Conservation (phyloP, 371 early-diverging fungal genomes). For the Apophysomyces elegans region DNA sequence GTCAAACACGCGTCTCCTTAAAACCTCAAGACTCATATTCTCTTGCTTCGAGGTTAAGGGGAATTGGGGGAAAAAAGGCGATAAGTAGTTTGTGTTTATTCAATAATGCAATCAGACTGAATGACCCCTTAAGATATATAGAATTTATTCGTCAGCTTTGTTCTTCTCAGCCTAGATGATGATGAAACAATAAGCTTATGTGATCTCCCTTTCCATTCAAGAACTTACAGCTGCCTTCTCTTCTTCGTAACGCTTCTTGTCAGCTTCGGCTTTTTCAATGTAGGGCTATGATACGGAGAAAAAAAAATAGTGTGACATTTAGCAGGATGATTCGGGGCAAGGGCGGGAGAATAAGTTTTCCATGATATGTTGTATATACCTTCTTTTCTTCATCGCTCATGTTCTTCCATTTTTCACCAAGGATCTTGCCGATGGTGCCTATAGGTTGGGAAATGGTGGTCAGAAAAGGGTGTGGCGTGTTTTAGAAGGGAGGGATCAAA, state of each 20-base stretch:
- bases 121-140: constrained; percentile 6
- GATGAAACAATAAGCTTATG: neutral
- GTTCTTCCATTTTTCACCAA: constrained; percentile 80
- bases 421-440: constrained; percentile 70
- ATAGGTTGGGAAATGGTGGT: constrained; percentile 17
- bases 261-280: constrained; percentile 57
- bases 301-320: constrained; percentile 7
- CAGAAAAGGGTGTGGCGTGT: neutral
- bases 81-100: constrained; percentile 8
- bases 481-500: neutral
- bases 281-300: constrained; percentile 47
- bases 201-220: neutral
- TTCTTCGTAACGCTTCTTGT: constrained; percentile 77
- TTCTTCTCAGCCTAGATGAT: neutral
- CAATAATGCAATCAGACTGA: constrained; percentile 8
- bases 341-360: neutral
- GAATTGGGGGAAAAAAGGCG: neutral
- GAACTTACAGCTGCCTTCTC: constrained; percentile 65
- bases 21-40: too few relatives aligned
- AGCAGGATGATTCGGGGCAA: neutral
- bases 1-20: too few relatives aligned
- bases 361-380: constrained; percentile 24
- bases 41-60: too few relatives aligned
- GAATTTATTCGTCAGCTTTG: constrained; percentile 2
- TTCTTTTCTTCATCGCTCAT: constrained; percentile 65